These are phyloP conservation scores for Stylonectria norvegica DNA, from an alignment of 2,329 filamentous ascomycete genomes.

Conservation along the genomic window DNA sequence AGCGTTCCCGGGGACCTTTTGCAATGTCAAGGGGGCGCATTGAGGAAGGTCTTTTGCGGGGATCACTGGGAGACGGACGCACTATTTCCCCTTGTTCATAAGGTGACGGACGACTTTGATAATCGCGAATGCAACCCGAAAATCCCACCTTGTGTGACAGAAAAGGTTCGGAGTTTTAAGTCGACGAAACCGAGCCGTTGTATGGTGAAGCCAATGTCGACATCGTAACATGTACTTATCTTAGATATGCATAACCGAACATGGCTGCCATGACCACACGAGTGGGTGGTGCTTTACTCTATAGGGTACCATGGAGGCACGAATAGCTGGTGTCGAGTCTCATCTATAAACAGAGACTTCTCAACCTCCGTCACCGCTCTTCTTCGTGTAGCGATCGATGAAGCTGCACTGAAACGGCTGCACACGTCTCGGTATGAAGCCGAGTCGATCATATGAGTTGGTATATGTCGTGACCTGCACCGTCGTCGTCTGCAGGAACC, in stretches of 20 bases:
- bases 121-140: too few relatives aligned
- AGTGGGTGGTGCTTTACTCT: too few relatives aligned
- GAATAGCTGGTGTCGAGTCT: slow-evolving; percentile 1
- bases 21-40: slow-evolving; percentile 3
- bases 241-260: slow-evolving; percentile 10
- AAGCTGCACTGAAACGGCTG: slow-evolving; percentile 10
- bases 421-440: slow-evolving; percentile 4
- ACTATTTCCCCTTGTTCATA: too few relatives aligned
- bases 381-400: slow-evolving; percentile 22
- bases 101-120: too few relatives aligned
- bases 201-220: too few relatives aligned
- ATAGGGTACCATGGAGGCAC: too few relatives aligned
- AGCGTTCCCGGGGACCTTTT: background rate
- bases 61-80: too few relatives aligned
- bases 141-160: slow-evolving; percentile 3
- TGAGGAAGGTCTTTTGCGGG: too few relatives aligned
- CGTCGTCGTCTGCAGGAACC: slow-evolving; percentile 9
- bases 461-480: too few relatives aligned
- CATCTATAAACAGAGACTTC: background rate
- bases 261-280: too few relatives aligned
- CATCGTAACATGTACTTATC: slow-evolving; percentile 13
- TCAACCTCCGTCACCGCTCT: slow-evolving; percentile 12
- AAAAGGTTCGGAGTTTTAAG: slow-evolving; percentile 6
- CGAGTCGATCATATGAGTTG: background rate
- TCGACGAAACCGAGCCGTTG: slow-evolving; percentile 3